phyloP scores from a whole-genome alignment of 1,284 basidiomycete species.

The Anthracocystis panici-leucophaei region DNA sequence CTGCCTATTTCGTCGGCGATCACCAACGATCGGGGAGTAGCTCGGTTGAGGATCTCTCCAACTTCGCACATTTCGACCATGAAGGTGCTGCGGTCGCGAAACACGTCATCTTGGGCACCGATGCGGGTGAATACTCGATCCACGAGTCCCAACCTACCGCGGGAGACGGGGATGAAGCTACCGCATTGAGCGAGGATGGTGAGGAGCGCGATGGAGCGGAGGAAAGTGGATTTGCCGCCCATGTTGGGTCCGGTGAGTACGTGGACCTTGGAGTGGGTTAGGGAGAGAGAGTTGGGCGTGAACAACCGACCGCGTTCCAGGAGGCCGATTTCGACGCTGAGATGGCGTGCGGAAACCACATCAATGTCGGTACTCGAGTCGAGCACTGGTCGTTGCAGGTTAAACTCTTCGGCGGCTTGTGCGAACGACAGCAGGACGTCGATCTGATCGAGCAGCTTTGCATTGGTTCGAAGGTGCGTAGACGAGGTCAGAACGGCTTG shows the following conservation, averaged over 20 bases:
- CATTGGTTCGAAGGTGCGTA: conserved; percentile 76
- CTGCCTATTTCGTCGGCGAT: conserved; percentile 82
- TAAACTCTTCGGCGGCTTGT: conserved; percentile 82
- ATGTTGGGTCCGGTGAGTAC: conserved; percentile 96
- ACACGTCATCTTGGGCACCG: conserved; percentile 96
- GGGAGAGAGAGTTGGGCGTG: conserved; percentile 78
- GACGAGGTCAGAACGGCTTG: conserved; percentile 42
- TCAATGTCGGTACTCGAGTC: conserved; percentile 74
- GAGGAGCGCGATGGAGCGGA: conserved; percentile 91
- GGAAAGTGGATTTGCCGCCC: conserved; percentile 89
- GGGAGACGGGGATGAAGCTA: conserved; percentile 89
- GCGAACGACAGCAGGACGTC: conserved; percentile 88
- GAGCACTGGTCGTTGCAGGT: conserved; percentile 80
- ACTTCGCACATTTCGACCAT: conserved; percentile 76
- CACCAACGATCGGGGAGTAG: conserved; percentile 70
- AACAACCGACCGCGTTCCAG: conserved; percentile 72
- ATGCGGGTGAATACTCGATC: conserved; percentile 92
- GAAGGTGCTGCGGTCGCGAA: conserved; percentile 91
- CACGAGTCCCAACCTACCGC: conserved; percentile 85
- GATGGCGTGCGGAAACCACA: conserved; percentile 86
- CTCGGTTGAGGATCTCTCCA: conserved; percentile 76
- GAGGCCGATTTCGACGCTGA: conserved; percentile 90
- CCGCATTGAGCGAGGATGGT: conserved; percentile 91
- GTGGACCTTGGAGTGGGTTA: conserved; percentile 71
- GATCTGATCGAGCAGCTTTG: conserved; percentile 85